Base-by-base conservation (phyloP, 768 basidiomycete genomes). In the Lentinula detonsa region DNA sequence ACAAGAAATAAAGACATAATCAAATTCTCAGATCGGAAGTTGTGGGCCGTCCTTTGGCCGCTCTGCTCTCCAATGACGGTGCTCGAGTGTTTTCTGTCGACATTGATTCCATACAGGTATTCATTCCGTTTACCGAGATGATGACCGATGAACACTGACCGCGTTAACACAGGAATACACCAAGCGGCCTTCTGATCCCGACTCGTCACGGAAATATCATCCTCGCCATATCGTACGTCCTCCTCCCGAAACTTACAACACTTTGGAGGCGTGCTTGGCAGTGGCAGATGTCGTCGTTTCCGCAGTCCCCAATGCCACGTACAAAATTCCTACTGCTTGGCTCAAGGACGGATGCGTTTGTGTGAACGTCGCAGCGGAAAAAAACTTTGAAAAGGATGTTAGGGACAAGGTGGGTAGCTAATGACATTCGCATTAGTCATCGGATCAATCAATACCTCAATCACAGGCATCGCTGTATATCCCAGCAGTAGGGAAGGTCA, bases 401-500 rank as follows among this genome's bases (percentile, higher is more conserved):
- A 81, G 93, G 63, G 93, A 96, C 18, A 93, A 95, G 83, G 95
- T 93, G 66, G 58, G 79, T 67, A 8, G 23, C 21, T 16, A n/a
- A n/a, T 46, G 10, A 54, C 0, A 10, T 49, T 46, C 42, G 39
- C 48, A 58, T n/a, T 34, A 5, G 8, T 56, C 51, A 21, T 34
- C 51, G 50, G 4, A 21, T 60, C 34, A 13, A 4, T 4, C 23
- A 13, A 37, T 57, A 34, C 45, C 46, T 59, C 37, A 48, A 42
- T 23, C 58, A 61, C 61, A 94, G 95, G 95, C 95, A 10, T 93
- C 94, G 13, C 78, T 99, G 61, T 98, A 98, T 72, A 81, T 98
- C 64, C 95, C 96, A 8, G 88, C 93, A 5, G 93, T 99, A n/a
- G 97, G 97, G 18, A 97, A 96, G 75, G 91, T 97, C 61, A 99